A percentile compares a stretch with the other conserved stretches of the same genome.
Conservation (phyloP, 352 stramenopile species). For the Peronospora tabacina region DNA sequence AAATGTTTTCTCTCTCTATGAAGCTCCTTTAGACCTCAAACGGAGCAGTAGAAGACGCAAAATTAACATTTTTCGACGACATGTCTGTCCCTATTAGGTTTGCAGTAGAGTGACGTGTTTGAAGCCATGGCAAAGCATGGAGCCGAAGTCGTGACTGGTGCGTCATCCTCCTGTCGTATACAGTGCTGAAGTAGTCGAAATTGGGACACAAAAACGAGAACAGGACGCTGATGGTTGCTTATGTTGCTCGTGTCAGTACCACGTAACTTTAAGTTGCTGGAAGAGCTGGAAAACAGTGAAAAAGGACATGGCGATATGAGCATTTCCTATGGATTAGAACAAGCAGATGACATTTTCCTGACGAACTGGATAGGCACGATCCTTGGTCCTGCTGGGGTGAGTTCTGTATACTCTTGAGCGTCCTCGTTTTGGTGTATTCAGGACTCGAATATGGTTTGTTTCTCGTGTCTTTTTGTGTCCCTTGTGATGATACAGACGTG, state of each 20-base stretch:
- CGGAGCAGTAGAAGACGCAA: slow-evolving; percentile 3
- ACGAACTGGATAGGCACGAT: slow-evolving; percentile 98
- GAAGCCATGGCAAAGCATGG: slow-evolving; percentile 65
- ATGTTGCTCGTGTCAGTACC: slow-evolving; percentile 45
- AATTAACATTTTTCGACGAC: slow-evolving; percentile 10
- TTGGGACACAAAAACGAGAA: background rate
- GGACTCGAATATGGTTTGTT: background rate
- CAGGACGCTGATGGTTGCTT: background rate
- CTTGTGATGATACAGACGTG: slow-evolving; percentile 65
- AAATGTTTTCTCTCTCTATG: background rate
- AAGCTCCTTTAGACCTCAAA: background rate
- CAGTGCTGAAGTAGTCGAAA: background rate
- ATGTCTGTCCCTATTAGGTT: slow-evolving; percentile 6
- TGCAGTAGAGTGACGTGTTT: slow-evolving; percentile 19
- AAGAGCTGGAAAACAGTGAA: slow-evolving; percentile 89
- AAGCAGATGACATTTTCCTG: slow-evolving; percentile 96
- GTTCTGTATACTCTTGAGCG: slow-evolving; percentile 17
- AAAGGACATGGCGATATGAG: slow-evolving; percentile 92
- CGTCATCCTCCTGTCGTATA: slow-evolving; percentile 1
- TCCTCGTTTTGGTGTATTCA: background rate
- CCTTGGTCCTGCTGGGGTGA: slow-evolving; percentile 91
- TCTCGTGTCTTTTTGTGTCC: background rate
- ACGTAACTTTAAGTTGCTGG: slow-evolving; percentile 91
- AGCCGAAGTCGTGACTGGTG: slow-evolving; percentile 75
- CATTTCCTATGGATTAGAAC: slow-evolving; percentile 92